Percentiles rank a stretch among this genome's conserved stretches.
phyloP scores from a whole-genome alignment of 495 filamentous ascomycete species.

The Annulohypoxylon moriforme region DNA sequence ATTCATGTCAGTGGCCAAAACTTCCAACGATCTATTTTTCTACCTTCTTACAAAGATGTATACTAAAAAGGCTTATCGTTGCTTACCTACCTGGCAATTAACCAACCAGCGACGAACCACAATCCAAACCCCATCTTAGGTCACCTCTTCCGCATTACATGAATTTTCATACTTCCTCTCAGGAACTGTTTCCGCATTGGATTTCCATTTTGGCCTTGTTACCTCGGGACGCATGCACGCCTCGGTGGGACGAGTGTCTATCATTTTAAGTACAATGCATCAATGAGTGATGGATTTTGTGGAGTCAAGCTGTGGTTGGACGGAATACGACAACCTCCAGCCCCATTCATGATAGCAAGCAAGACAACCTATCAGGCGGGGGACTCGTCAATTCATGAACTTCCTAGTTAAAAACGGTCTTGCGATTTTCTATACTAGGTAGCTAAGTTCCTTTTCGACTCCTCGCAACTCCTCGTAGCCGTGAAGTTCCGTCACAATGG shows the following conservation, averaged over 20 bases:
- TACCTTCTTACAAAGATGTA: conserved; percentile 3
- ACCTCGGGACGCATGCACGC: conserved; percentile 26
- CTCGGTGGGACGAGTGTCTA: conserved; percentile 34
- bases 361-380: conserved; percentile 32
- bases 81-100: too few relatives aligned
- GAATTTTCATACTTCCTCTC: conserved; percentile 11
- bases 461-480: background rate
- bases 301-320: conserved; percentile 55
- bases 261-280: conserved; percentile 14
- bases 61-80: background rate
- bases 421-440: conserved; percentile 26
- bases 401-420: conserved; percentile 23
- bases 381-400: conserved; percentile 7
- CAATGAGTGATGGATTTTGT: conserved; percentile 23
- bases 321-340: conserved; percentile 51
- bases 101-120: conserved; percentile 14
- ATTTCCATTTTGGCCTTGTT: conserved; percentile 19
- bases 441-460: conserved; percentile 16
- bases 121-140: background rate
- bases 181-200: background rate
- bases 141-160: conserved; percentile 3
- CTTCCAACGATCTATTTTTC: background rate
- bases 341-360: conserved; percentile 44
- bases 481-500: conserved; percentile 23
- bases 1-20: background rate